Evolutionary conservation across 148 eudicot species (phyloP).

Genomic region (Simmondsia chinensis): DNA sequence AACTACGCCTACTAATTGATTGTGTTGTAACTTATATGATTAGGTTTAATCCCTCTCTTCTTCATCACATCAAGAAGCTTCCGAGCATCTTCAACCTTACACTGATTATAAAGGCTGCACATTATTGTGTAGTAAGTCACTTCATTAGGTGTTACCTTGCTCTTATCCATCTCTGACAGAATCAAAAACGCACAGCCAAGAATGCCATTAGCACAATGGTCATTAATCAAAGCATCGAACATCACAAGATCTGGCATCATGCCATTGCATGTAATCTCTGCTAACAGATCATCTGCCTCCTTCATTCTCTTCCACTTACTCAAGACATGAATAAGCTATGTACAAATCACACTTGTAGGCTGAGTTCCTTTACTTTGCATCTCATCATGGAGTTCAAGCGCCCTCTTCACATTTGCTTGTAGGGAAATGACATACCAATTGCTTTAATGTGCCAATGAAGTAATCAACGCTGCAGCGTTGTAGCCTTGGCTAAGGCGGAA

Average conservation of each 20-base stretch:
- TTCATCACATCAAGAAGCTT: slow-evolving; percentile 59
- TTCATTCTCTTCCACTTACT: slow-evolving; percentile 56
- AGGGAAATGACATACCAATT: no score
- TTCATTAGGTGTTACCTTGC: slow-evolving; percentile 34
- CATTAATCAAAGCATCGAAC: slow-evolving; percentile 68
- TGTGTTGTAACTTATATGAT: slow-evolving; percentile 59
- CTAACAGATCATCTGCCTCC: slow-evolving; percentile 59
- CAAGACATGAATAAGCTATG: no score
- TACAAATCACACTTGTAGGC: no score
- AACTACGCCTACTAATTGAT: slow-evolving; percentile 68
- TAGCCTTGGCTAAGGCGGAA: no score
- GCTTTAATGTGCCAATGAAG: no score
- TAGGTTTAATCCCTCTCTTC: slow-evolving; percentile 56
- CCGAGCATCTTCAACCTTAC: slow-evolving; percentile 66
- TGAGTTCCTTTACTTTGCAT: no score
- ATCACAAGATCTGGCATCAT: slow-evolving; percentile 55
- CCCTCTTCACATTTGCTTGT: no score
- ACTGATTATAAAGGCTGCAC: slow-evolving; percentile 41
- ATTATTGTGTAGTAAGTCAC: no score
- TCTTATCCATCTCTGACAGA: slow-evolving; percentile 45
- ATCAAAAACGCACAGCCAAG: slow-evolving; percentile 34
- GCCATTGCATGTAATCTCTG: slow-evolving; percentile 24
- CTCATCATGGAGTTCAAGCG: no score
- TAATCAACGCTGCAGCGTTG: no score
- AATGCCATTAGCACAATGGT: slow-evolving; percentile 49